Base-by-base conservation (phyloP, 495 filamentous ascomycete species). In the Neurospora africana region DNA sequence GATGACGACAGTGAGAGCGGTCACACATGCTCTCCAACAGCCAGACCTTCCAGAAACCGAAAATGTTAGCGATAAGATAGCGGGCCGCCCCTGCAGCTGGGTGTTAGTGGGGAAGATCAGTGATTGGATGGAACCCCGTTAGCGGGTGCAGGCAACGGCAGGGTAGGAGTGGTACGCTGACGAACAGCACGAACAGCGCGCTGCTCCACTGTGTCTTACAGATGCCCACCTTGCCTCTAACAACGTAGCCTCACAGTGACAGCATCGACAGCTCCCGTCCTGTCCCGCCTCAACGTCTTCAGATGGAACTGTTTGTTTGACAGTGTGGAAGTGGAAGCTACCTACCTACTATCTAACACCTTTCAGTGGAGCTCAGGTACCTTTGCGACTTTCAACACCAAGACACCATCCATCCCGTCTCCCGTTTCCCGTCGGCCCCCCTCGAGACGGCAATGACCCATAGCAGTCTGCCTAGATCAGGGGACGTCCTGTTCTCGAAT, bases 381-480 rank as follows among this genome's bases (percentile, higher is more conserved):
- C 23, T 61, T 61, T 61, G 11, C 53, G 23, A 61, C 53, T 61
- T 53, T 27, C 23, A 61, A 61, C 53, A 61, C 53, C 23, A 58
- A 5, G 43, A 47, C n/a, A 47, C 9, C n/a, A 47, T 38, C 21
- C 44, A 53, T 53, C 44, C 21, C 44, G 21, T 27, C 44, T 10
- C 21, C 21, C 21, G 10, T 53, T 17, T 8, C 53, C 13, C 23
- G 6, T 30, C 53, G 53, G 5, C 53, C 39, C 39, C 69, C 30
- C 19, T 21, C 61, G 43, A 68, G 70, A 73, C 74, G 73, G 78
- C 75, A 75, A 79, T 79, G 78, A 77, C 41, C 76, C 71, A 35
- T 73, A 73, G 69, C 40, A 67, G 38, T 47, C 40, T 69, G 65
- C 47, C 69, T 8, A 61, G 53, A 61, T 61, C 27, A 33, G 53